phyloP scores from a whole-genome alignment of 225 moss, liverwort and hornwort genomes.

The Rhytidiadelphus loreus region DNA sequence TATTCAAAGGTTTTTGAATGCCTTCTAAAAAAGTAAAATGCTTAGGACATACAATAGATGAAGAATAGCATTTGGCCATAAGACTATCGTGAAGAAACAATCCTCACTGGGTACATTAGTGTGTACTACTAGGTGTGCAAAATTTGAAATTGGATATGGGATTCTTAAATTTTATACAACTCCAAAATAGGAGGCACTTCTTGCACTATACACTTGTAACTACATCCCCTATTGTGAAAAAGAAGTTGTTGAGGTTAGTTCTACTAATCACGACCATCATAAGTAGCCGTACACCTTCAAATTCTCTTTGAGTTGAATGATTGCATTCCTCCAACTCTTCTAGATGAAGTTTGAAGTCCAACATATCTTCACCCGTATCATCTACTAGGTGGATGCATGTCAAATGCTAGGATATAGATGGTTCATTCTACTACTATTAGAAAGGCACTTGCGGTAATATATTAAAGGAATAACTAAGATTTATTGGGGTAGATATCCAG shows the following conservation, averaged over 20 bases:
- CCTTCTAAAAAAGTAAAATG: neutral
- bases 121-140: accelerated
- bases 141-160: neutral
- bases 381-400: neutral
- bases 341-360: neutral
- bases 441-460: neutral
- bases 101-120: too few species aligned
- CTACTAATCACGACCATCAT: too few species aligned
- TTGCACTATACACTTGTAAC: neutral
- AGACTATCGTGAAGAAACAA: accelerated
- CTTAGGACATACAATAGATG: neutral
- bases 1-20: neutral
- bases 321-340: neutral
- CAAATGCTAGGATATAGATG: too few species aligned
- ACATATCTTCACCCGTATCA: too few species aligned
- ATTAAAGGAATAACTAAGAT: neutral
- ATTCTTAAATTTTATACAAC: neutral
- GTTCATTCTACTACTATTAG: neutral
- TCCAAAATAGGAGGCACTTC: neutral
- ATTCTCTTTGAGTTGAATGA: neutral
- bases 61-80: neutral
- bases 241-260: too few species aligned
- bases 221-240: neutral
- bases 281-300: neutral
- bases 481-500: neutral